Evolutionary conservation across 2,329 filamentous ascomycete genomes (phyloP), one percentile per base, ranked within the genome.

Genomic region (Cadophora sp.): DNA sequence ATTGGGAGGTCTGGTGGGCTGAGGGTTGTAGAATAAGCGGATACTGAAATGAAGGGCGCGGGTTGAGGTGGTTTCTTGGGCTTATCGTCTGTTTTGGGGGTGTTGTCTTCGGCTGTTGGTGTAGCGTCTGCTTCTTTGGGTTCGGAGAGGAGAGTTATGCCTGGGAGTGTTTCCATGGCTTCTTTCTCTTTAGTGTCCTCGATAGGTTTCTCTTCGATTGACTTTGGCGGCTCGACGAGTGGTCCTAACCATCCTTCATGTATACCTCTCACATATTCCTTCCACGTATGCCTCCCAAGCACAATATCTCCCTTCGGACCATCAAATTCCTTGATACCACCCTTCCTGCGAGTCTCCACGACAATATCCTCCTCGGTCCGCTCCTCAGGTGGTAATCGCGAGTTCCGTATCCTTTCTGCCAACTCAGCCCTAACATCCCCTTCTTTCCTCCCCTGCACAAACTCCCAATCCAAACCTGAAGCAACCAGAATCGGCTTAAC

Each of bases 181-280:
- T 70, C 70, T 60, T 60, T 55, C 5, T 69, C 66, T 45, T 68
- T 64, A 22, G 36, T 53, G 18, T 56, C 62, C 30, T 62, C 58
- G 16, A 39, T 7, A 13, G 27, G n/a, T 24, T 56, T 60, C 22
- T 61, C 27, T 20, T 72, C 66, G 20, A 60, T 75, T 66, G 77
- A 77, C 63, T 81, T 77, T 33, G 77, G 74, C 1, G 91, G 91
- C 65, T 88, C 80, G 67, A 91, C 87, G 51, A 97, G 81, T 8
- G 96, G 94, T 0, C 96, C 95, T 27, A 99, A 82, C 95, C 96
- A 99, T 65, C 96, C 96, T 80, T 99, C 96, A 78, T 99, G 96
- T 72, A 98, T 77, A 55, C 96, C 96, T 66, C 94, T 86, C 27
- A 98, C 83, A 78, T 98, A 99, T 80, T 99, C 96, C 81, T 97